Conservation (phyloP, 352 stramenopile genomes). For the Phytophthora nicotianae region DNA sequence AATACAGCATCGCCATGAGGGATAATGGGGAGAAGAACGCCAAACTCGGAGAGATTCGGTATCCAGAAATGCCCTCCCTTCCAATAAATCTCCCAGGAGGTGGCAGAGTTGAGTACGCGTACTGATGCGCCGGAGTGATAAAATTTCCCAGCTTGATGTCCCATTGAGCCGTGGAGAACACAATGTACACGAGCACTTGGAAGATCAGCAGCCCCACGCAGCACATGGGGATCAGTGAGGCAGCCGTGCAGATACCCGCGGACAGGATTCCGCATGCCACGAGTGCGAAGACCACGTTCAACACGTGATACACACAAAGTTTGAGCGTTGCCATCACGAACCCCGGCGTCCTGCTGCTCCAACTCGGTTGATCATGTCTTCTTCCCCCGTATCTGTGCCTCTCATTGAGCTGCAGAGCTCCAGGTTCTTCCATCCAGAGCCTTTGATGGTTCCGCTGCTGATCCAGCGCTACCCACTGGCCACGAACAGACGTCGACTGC, state of each 20-base stretch:
- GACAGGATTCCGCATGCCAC: constrained; percentile 51
- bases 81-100: constrained; percentile 21
- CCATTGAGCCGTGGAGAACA: constrained; percentile 56
- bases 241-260: constrained; percentile 41
- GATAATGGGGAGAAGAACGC: constrained; percentile 63
- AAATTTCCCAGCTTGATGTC: constrained; percentile 60
- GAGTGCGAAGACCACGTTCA: constrained; percentile 65
- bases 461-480: constrained; percentile 23
- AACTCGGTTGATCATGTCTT: background rate
- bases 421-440: constrained; percentile 6
- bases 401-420: constrained; percentile 5
- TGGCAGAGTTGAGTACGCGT: constrained; percentile 43
- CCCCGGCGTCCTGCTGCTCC: constrained; percentile 1
- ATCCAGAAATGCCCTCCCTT: constrained; percentile 27
- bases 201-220: constrained; percentile 74
- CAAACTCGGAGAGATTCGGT: constrained; percentile 52
- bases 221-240: constrained; percentile 61
- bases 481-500: constrained; percentile 11
- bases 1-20: constrained; percentile 75
- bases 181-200: constrained; percentile 58
- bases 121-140: constrained; percentile 37
- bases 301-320: constrained; percentile 59
- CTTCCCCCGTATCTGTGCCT: constrained; percentile 1
- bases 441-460: background rate
- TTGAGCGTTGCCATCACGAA: constrained; percentile 44